These are phyloP conservation scores for Bipolaris cookei DNA, from an alignment of 2,329 filamentous ascomycete species.

Conservation along the genomic window DNA sequence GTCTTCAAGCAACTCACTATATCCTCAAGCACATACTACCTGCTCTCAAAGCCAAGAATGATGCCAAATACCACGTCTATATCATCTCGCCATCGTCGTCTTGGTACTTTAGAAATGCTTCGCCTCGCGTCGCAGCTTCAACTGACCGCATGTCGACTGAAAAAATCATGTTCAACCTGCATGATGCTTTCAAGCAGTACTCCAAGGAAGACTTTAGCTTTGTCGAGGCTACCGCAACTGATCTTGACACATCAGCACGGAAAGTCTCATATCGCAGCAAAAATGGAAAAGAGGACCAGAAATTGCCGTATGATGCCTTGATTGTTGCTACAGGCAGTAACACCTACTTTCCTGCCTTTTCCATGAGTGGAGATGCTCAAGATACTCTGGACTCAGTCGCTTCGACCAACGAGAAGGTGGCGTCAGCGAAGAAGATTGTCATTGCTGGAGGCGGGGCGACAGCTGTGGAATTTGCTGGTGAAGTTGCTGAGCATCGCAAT, in stretches of 20 bases:
- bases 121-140: constrained; percentile 61
- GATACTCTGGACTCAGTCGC: constrained; percentile 42
- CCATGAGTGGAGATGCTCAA: constrained; percentile 46
- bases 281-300: constrained; percentile 31
- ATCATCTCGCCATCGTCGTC: constrained; percentile 61
- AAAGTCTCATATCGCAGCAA: constrained; percentile 53
- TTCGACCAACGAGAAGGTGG: constrained; percentile 44
- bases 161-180: constrained; percentile 59
- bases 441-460: constrained; percentile 58
- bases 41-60: constrained; percentile 35
- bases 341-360: constrained; percentile 55
- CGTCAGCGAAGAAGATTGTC: constrained; percentile 53
- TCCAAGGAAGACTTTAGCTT: constrained; percentile 56
- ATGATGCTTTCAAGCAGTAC: constrained; percentile 60
- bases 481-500: constrained; percentile 53
- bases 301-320: constrained; percentile 60
- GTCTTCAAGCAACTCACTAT: constrained; percentile 44
- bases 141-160: constrained; percentile 55
- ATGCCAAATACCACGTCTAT: constrained; percentile 57
- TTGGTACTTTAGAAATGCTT: constrained; percentile 62
- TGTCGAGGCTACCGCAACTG: constrained; percentile 57
- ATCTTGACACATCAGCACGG: constrained; percentile 53
- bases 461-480: constrained; percentile 58
- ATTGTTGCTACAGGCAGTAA: constrained; percentile 62
- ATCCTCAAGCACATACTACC: constrained; percentile 47